A percentile compares a stretch with the other conserved stretches of the same genome.
phyloP scores from a whole-genome alignment of 208 protist species.

The Leishmania braziliensis region DNA sequence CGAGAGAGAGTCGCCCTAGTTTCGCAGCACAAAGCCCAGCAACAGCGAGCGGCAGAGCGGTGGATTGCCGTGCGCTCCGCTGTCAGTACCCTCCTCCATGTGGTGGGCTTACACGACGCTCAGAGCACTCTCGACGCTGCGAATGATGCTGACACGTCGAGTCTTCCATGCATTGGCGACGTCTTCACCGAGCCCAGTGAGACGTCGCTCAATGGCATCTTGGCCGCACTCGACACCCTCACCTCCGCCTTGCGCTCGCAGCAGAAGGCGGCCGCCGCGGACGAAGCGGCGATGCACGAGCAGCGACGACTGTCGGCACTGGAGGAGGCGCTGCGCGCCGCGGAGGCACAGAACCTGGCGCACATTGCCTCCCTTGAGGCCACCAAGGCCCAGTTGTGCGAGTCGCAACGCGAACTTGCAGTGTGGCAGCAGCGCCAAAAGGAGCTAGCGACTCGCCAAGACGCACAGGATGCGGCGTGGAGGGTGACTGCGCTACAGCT shows the following conservation, averaged over 20 bases:
- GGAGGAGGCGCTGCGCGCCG: slow-evolving; percentile 9
- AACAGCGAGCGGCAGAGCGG: not conserved
- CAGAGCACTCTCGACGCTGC: not conserved
- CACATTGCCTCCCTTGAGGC: slow-evolving; percentile 4
- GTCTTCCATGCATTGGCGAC: not conserved
- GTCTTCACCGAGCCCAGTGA: not conserved
- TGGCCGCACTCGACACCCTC: not conserved
- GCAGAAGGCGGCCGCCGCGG: not conserved
- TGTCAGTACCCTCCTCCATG: not conserved
- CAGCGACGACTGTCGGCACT: slow-evolving; percentile 3
- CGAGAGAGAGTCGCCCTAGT: not conserved
- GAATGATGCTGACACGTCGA: not conserved
- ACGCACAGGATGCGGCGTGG: not conserved
- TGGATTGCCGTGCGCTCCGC: slow-evolving; percentile 10
- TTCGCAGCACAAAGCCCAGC: not conserved
- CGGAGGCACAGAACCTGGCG: slow-evolving; percentile 8
- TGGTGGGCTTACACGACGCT: not conserved
- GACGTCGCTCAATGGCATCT: not conserved
- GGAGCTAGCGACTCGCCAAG: slow-evolving; percentile 1
- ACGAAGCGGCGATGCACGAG: not conserved
- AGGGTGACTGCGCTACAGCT: not conserved
- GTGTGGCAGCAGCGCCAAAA: slow-evolving; percentile 15
- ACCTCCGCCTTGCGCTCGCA: not conserved
- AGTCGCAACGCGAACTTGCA: slow-evolving; percentile 1
- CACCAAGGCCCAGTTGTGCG: slow-evolving; percentile 14